Conservation (phyloP, 805 yeast species). For the Ogataea pilisensis region DNA sequence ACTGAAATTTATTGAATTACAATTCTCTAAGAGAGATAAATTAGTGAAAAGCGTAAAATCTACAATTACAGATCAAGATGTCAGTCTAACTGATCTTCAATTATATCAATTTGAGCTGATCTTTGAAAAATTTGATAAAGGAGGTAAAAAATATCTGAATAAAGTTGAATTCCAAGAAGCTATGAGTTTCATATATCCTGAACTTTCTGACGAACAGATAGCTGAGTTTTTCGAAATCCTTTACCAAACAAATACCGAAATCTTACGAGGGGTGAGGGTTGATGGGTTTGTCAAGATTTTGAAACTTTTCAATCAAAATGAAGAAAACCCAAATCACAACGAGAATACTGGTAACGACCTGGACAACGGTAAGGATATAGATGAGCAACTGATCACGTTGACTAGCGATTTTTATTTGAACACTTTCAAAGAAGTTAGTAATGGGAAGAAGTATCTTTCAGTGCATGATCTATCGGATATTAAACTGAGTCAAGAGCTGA, state of each 20-base stretch:
- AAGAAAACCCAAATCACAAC: slow-evolving; percentile 16
- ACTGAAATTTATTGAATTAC: slow-evolving; percentile 39
- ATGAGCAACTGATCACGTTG: slow-evolving; percentile 34
- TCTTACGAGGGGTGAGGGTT: slow-evolving; percentile 25
- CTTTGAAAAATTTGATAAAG: slow-evolving; percentile 37
- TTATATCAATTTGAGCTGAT: slow-evolving; percentile 40
- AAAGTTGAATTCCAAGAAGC: slow-evolving; percentile 42
- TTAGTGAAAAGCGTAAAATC: slow-evolving; percentile 18
- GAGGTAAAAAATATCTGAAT: slow-evolving; percentile 34
- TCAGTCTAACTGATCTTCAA: slow-evolving; percentile 7
- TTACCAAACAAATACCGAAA: slow-evolving; percentile 18
- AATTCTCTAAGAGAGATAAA: slow-evolving; percentile 26
- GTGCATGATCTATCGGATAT: slow-evolving; percentile 36
- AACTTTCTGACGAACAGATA: slow-evolving; percentile 31
- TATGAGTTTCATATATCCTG: slow-evolving; percentile 38
- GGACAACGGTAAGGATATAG: slow-evolving; percentile 22
- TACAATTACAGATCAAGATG: slow-evolving; percentile 2
- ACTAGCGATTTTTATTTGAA: slow-evolving; percentile 36
- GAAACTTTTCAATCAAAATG: slow-evolving; percentile 15
- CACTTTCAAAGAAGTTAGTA: slow-evolving; percentile 37
- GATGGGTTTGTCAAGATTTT: slow-evolving; percentile 24
- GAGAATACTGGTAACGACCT: slow-evolving; percentile 20
- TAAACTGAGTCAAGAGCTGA: slow-evolving; percentile 15
- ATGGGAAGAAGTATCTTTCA: slow-evolving; percentile 36
- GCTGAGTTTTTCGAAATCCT: slow-evolving; percentile 35